Base-by-base conservation (phyloP, 345 rosid species). In the Corchorus capsularis region DNA sequence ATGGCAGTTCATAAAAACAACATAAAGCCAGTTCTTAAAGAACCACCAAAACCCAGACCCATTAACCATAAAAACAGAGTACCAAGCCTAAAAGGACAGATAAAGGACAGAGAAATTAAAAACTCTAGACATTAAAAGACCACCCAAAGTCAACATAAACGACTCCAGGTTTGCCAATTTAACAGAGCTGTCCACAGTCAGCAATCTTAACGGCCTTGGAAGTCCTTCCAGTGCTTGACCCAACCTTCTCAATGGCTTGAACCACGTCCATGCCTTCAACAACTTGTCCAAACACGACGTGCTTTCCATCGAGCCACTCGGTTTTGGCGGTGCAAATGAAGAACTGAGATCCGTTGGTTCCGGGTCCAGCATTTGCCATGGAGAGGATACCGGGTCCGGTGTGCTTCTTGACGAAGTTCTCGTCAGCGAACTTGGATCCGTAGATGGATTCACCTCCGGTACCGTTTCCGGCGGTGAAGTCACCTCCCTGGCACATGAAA, bases 401-500 rank as follows among this genome's bases (percentile, higher is more conserved):
- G 78, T 93, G 98, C 89, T 92, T 92, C 90, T 82, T 87, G 19
- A 64, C 43, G 86, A 93, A 93, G 80, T 92, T 84, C 90, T 93
- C 98, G 27, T 94, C 97, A 0, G 83, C 86, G 66, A 94, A 90
- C 83, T 87, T 94, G 0, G 67, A 4, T 1, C 97, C 96, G 66
- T 94, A 94, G 82, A 94, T 92, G 0, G 98, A 92, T 61, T 94
- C 98, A 0, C 97, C 97, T 19, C 96, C 94, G 6, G 91, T 90
- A 3, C 97, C 98, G 71, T 94, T 89, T 8, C 94, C 92, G 19
- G 87, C 91, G 0, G 95, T 92, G 86, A 90, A 92, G 27, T 92
- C 98, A 1, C 97, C 97, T 4, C 98, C 98, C 75, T 90, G 98
- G 71, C 97, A 90, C 95, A 93, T 90, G 87, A 93, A 93, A 0